Evolutionary conservation across 768 basidiomycete genomes (phyloP).

Genomic region (Gyrodon lividus): DNA sequence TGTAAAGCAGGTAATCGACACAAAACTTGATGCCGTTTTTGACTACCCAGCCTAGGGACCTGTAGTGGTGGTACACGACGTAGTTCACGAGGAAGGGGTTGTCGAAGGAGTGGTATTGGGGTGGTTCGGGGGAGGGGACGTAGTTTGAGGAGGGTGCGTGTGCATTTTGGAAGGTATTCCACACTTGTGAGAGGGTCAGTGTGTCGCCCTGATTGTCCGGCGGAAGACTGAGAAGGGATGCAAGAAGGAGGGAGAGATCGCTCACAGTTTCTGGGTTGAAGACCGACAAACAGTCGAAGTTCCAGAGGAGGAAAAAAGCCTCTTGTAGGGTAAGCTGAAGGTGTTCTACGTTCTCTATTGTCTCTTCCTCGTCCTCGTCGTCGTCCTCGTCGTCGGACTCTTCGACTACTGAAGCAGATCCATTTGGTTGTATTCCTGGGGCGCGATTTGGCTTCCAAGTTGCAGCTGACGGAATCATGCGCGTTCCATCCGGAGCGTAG

Average conservation of each 20-base stretch:
- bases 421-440: constrained; percentile 11
- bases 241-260: neutral
- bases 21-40: constrained; percentile 97
- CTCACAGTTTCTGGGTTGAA: constrained; percentile 64
- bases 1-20: constrained; percentile 92
- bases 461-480: constrained; percentile 69
- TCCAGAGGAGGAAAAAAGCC: constrained; percentile 87
- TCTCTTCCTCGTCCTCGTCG: constrained; percentile 47
- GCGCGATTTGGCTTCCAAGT: constrained; percentile 64
- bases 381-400: constrained; percentile 35
- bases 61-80: constrained; percentile 89
- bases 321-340: constrained; percentile 88
- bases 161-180: constrained; percentile 60
- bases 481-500: constrained; percentile 47
- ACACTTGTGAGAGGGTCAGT: constrained; percentile 58
- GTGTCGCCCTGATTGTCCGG: constrained; percentile 43
- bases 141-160: constrained; percentile 44
- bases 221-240: neutral
- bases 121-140: constrained; percentile 27
- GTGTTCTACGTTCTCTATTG: constrained; percentile 78
- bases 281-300: constrained; percentile 76
- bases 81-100: constrained; percentile 93
- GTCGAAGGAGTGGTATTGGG: constrained; percentile 57
- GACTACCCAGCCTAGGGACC: constrained; percentile 96
- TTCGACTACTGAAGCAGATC: constrained; percentile 13